Conservation (phyloP, 352 stramenopile species). For the Phytophthora agathidicida region DNA sequence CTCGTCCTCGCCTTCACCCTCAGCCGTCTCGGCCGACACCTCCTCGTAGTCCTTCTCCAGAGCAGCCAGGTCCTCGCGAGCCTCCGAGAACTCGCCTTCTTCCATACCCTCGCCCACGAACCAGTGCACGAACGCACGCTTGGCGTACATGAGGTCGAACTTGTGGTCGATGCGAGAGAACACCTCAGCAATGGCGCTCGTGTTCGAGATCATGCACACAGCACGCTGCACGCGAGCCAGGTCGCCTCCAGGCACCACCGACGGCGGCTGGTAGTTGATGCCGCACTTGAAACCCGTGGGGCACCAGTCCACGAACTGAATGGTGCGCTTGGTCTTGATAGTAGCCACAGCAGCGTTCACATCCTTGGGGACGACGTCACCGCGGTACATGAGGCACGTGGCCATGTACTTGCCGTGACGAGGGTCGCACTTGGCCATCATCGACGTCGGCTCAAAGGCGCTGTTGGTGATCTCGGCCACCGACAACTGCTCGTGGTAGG, state of each 20-base stretch:
- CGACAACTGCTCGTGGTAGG: constrained; percentile 94
- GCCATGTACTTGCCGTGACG: constrained; percentile 99
- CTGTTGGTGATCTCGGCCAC: constrained; percentile 97
- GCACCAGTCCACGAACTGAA: constrained; percentile 99
- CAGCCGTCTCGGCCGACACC: constrained; percentile 98
- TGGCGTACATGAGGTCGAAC: constrained; percentile 99
- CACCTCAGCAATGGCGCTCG: constrained; percentile 97
- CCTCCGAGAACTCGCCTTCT: constrained; percentile 98
- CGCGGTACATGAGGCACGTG: constrained; percentile 97
- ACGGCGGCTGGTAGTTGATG: constrained; percentile 95
- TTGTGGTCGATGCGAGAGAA: constrained; percentile 98
- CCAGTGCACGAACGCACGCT: constrained; percentile 98
- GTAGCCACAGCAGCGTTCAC: constrained; percentile 96
- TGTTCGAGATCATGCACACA: constrained; percentile 91
- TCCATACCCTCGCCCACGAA: constrained; percentile 99
- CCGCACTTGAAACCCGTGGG: constrained; percentile 97
- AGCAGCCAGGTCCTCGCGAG: constrained; percentile 87
- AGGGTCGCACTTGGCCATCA: constrained; percentile 99
- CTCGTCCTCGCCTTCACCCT: constrained; percentile 96
- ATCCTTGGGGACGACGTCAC: constrained; percentile 93
- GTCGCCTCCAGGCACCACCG: constrained; percentile 94
- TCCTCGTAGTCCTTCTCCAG: constrained; percentile 98
- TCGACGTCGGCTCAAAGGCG: constrained; percentile 94
- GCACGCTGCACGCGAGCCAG: constrained; percentile 95
- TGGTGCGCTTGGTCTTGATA: constrained; percentile 98